phyloP scores from a whole-genome alignment of 140 eudicot genomes.

The Flaveria floridana region DNA sequence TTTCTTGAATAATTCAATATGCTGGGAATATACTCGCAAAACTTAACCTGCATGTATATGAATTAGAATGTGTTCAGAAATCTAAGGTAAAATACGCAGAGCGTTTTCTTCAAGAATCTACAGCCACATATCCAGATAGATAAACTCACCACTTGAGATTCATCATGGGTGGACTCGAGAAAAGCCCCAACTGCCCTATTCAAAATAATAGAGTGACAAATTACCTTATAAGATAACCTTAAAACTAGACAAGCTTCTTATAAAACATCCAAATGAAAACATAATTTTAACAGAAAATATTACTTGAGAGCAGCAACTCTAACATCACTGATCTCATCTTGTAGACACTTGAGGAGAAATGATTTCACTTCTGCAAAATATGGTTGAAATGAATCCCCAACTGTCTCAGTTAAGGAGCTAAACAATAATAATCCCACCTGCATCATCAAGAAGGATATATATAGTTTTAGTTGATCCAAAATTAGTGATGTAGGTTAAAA shows the following conservation, averaged over 20 bases:
- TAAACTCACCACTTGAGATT: constrained; percentile 71
- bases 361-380: constrained; percentile 69
- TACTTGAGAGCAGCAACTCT: constrained; percentile 96
- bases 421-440: constrained; percentile 85
- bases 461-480: constrained; percentile 16
- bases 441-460: constrained; percentile 33
- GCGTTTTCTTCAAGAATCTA: neutral
- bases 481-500: neutral
- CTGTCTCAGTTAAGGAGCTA: constrained; percentile 83
- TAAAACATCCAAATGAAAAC: neutral
- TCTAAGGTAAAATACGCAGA: neutral
- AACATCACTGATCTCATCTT: constrained; percentile 76
- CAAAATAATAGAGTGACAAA: constrained; percentile 25
- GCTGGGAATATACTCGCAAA: constrained; percentile 79
- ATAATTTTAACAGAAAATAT: constrained; percentile 14
- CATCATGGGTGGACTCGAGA: constrained; percentile 82
- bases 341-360: constrained; percentile 74
- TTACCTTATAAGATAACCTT: neutral
- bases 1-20: constrained; percentile 74
- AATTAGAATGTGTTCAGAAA: constrained; percentile 4
- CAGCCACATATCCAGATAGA: neutral
- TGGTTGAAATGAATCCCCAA: constrained; percentile 79
- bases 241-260: constrained; percentile 6
- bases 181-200: constrained; percentile 96
- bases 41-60: constrained; percentile 55